These are phyloP conservation scores for Candida qinlingensis DNA, from an alignment of 805 yeast species.

Conservation along the genomic window DNA sequence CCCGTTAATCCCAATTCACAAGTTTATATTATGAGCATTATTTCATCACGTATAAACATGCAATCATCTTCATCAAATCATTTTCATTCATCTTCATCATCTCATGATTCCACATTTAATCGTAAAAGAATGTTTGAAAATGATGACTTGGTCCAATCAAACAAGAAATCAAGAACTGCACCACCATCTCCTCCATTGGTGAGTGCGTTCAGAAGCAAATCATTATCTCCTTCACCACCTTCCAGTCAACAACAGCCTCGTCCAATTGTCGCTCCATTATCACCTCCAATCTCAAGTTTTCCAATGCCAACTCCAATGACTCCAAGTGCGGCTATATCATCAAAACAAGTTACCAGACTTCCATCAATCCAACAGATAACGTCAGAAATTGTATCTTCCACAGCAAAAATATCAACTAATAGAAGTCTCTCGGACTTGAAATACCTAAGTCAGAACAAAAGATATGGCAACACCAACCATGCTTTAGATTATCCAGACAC, in stretches of 20 bases:
- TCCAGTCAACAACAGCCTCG: background rate
- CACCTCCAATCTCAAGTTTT: conserved; percentile 1
- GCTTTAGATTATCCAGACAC: conserved; percentile 28
- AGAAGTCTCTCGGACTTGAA: conserved; percentile 9
- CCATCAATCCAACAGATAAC: conserved; percentile 12
- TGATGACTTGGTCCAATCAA: conserved; percentile 4
- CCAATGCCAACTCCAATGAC: conserved; percentile 11
- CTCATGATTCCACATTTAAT: conserved; percentile 5
- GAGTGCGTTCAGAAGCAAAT: conserved; percentile 15
- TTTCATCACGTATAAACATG: conserved; percentile 5
- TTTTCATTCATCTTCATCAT: conserved; percentile 5
- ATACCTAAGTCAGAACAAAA: conserved; percentile 17
- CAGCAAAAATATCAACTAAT: background rate
- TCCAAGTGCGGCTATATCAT: conserved; percentile 14
- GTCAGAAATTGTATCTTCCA: conserved; percentile 2
- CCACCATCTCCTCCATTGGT: conserved; percentile 38
- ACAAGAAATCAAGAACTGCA: conserved; percentile 40
- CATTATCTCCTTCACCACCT: conserved; percentile 21
- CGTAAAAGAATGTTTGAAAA: conserved; percentile 24
- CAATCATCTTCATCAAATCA: conserved; percentile 5
- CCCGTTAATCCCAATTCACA: background rate
- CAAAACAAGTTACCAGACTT: conserved; percentile 15
- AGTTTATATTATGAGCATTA: conserved; percentile 5
- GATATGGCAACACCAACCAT: conserved; percentile 14
- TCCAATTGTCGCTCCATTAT: conserved; percentile 2